Percentiles rank a stretch among this genome's conserved stretches.
These are phyloP conservation scores for Carpinus fangiana DNA, from an alignment of 306 rosid species.

Conservation along the genomic window DNA sequence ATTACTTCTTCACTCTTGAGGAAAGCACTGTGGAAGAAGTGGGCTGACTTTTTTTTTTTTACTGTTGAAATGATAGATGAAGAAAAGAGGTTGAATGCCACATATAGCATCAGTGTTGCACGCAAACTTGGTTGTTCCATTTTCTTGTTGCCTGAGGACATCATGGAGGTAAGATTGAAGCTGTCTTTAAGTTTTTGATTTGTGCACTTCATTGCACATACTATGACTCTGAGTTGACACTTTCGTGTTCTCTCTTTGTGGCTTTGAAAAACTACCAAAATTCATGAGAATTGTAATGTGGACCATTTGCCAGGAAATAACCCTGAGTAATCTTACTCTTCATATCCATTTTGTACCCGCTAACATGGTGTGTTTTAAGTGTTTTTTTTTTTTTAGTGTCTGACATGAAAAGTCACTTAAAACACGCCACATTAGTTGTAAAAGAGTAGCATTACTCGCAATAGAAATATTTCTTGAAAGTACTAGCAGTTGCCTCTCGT, in stretches of 20 bases:
- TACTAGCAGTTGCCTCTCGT: background rate
- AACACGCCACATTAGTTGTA: no score
- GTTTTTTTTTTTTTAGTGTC: no score
- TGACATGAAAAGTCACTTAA: no score
- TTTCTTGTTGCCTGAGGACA: slow-evolving; percentile 90
- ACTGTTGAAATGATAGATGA: slow-evolving; percentile 52
- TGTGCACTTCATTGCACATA: slow-evolving; percentile 1
- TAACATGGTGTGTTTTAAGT: no score
- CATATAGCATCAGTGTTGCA: slow-evolving; percentile 90
- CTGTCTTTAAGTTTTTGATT: background rate
- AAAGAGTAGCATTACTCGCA: background rate
- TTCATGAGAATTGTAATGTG: background rate
- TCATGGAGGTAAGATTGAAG: slow-evolving; percentile 71
- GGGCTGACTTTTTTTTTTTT: slow-evolving; percentile 24
- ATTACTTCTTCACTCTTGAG: background rate
- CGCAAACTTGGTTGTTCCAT: slow-evolving; percentile 97
- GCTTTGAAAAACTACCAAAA: background rate
- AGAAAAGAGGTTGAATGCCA: slow-evolving; percentile 91
- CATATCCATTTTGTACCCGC: no score
- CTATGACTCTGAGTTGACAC: slow-evolving; percentile 2
- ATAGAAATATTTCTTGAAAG: background rate
- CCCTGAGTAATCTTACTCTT: no score
- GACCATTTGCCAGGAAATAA: background rate
- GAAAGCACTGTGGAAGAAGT: slow-evolving; percentile 9
- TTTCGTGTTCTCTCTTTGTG: background rate